Evolutionary conservation across 768 basidiomycete genomes (phyloP).

Genomic region (Tricholoma terreum): DNA sequence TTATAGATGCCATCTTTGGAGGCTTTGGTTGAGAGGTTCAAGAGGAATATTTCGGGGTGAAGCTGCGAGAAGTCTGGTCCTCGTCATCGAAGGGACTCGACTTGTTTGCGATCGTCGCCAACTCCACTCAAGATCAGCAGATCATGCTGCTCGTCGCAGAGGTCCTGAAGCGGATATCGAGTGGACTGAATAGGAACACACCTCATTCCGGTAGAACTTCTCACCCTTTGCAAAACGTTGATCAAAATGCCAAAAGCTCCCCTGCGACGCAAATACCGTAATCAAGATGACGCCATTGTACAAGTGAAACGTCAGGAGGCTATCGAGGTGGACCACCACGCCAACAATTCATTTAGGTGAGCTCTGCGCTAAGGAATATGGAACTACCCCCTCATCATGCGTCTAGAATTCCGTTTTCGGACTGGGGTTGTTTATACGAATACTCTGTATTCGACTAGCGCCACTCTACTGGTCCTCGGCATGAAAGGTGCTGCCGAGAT

Average conservation of each 20-base stretch:
- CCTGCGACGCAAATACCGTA: conserved; percentile 31
- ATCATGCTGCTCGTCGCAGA: conserved; percentile 86
- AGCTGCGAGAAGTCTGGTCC: conserved; percentile 85
- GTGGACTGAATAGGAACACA: conserved; percentile 83
- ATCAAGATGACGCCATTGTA: conserved; percentile 62
- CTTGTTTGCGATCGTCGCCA: conserved; percentile 80
- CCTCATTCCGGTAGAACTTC: conserved; percentile 63
- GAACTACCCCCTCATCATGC: conserved; percentile 3
- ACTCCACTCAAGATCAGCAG: conserved; percentile 77
- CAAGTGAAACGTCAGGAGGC: conserved; percentile 69
- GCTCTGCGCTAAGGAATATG: background rate
- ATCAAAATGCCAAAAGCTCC: conserved; percentile 75
- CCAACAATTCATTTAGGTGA: conserved; percentile 86
- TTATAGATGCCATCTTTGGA: conserved; percentile 92
- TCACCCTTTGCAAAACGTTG: conserved; percentile 84
- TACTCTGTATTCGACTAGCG: conserved; percentile 81
- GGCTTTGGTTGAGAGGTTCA: conserved; percentile 88
- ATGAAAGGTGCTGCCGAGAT: conserved; percentile 80
- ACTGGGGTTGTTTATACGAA: conserved; percentile 89
- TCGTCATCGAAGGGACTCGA: conserved; percentile 85
- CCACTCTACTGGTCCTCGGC: conserved; percentile 69
- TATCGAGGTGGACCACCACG: conserved; percentile 63
- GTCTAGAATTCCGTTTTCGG: conserved; percentile 81
- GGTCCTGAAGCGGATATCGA: conserved; percentile 75
- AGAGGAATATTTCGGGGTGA: conserved; percentile 89